Conservation (phyloP, 371 early-diverging fungal genomes). For the Rhizopus delemar region DNA sequence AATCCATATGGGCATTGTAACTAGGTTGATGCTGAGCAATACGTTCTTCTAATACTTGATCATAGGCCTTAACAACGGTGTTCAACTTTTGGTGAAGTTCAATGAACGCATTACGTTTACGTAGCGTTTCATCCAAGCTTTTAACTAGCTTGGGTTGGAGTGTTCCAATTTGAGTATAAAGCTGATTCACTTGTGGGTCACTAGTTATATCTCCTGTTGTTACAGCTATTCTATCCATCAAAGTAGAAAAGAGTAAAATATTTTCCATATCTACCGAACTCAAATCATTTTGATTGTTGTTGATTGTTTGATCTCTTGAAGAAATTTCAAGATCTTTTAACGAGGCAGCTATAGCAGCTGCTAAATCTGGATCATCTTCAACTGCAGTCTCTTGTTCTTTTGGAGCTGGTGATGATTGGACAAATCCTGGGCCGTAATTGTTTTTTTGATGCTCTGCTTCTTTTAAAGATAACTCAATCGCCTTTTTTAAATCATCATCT, state of each 20-base stretch:
- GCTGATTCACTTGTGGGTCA: slow-evolving; percentile 64
- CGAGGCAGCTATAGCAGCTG: slow-evolving; percentile 92
- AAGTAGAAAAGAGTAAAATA: slow-evolving; percentile 65
- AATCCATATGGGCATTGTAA: not conserved
- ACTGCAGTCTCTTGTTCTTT: slow-evolving; percentile 9
- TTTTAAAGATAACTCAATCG: slow-evolving; percentile 83
- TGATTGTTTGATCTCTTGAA: slow-evolving; percentile 9
- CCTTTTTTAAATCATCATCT: slow-evolving; percentile 84
- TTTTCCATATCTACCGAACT: slow-evolving; percentile 69
- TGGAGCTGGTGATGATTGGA: slow-evolving; percentile 25
- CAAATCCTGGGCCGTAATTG: slow-evolving; percentile 37
- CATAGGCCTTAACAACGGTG: slow-evolving; percentile 77
- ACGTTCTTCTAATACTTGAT: slow-evolving; percentile 73
- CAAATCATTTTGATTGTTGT: slow-evolving; percentile 34
- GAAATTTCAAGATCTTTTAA: slow-evolving; percentile 62
- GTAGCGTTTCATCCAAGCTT: slow-evolving; percentile 63
- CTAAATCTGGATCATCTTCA: slow-evolving; percentile 84
- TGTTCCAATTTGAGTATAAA: slow-evolving; percentile 70
- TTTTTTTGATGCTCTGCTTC: slow-evolving; percentile 60
- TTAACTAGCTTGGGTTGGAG: slow-evolving; percentile 71
- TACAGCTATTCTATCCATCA: slow-evolving; percentile 62
- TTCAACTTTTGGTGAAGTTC: slow-evolving; percentile 75
- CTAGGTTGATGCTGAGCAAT: slow-evolving; percentile 34
- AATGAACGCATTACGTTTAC: slow-evolving; percentile 58
- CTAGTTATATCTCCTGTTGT: slow-evolving; percentile 52